Base-by-base conservation (phyloP, 176 grass and related monocot species). In the Eleusine coracana region DNA sequence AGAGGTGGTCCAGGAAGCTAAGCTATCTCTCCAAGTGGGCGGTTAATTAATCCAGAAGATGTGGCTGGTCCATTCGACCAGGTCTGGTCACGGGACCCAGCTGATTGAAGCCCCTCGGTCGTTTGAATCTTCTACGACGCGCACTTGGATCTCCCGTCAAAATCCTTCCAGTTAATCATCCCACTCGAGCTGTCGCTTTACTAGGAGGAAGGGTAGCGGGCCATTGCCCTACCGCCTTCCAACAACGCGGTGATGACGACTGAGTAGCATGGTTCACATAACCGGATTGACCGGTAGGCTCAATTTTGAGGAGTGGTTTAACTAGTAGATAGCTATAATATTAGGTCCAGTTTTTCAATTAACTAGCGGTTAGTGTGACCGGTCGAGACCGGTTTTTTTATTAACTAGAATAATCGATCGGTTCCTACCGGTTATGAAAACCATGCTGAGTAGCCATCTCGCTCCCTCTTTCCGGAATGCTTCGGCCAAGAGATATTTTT, bases 1-100 rank as follows among this genome's bases (percentile, higher is more conserved):
- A 73, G 36, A 18, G 16, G 39, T 66, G 15, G 44, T 9, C 41
- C 68, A 4, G 29, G 38, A 34, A 60, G 64, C 63, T 82, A 6
- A 9, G 6, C 55, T 21, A 7, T 10, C 6, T 50, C 14, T 61
- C 40, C 27, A 21, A 10, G 69, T 37, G 65, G 27, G 6, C 3
- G 40, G 46, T 25, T 38, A 23, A 83, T 25, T 38, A 23, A 83
- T 66, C 70, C 71, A 81, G 71, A 81, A 60, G 71, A 70, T 51
- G 78, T 87, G 78, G 64, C 15, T 10, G 23, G 50, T 50, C 44
- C 16, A 40, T 7, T 12, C 0, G 81, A 83, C 70, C 81, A 3
- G 11, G 70, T 74, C 81, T 10, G 81, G 80, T 65, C 69, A 17
- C 49, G 80, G 28, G 10, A 34, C 55, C 41, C 55, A 16, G 63